Percentiles rank a stretch among this genome's conserved stretches.
phyloP scores from a whole-genome alignment of 139 green algal genomes.

The Tetradesmus obliquus region DNA sequence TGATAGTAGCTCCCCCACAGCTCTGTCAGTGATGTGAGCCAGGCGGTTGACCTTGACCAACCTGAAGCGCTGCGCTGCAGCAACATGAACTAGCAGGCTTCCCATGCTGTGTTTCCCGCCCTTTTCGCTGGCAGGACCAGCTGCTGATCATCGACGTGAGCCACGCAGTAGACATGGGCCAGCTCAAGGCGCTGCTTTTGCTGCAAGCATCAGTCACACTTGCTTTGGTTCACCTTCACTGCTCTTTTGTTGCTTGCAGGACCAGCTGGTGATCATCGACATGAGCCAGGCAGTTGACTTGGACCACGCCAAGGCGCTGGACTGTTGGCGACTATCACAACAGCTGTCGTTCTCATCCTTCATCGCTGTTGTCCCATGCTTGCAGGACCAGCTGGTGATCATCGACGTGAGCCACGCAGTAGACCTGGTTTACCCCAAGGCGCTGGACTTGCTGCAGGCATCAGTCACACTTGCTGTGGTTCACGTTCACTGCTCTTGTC shows the following conservation, averaged over 20 bases:
- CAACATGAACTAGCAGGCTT: background rate
- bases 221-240: background rate
- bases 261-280: conserved; percentile 82
- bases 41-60: conserved; percentile 98
- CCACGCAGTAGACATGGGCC: conserved; percentile 97
- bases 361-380: background rate
- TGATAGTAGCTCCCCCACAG: background rate
- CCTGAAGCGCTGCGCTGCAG: conserved; percentile 88
- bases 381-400: no score
- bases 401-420: no score
- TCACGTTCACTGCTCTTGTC: background rate
- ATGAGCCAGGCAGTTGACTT: conserved; percentile 97
- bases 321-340: conserved; percentile 48
- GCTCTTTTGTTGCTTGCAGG: background rate
- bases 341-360: background rate
- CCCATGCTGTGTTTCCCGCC: no score
- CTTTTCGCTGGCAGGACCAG: no score
- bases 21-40: conserved; percentile 91
- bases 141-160: conserved; percentile 89
- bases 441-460: background rate
- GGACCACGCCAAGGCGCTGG: conserved; percentile 96
- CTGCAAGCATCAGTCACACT: background rate
- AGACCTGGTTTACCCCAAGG: no score
- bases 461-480: background rate
- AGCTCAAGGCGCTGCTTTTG: conserved; percentile 66